Percentiles rank a stretch among this genome's conserved stretches.
Conservation (phyloP, 108 stramenopile species). For the Bacterosira constricta region DNA sequence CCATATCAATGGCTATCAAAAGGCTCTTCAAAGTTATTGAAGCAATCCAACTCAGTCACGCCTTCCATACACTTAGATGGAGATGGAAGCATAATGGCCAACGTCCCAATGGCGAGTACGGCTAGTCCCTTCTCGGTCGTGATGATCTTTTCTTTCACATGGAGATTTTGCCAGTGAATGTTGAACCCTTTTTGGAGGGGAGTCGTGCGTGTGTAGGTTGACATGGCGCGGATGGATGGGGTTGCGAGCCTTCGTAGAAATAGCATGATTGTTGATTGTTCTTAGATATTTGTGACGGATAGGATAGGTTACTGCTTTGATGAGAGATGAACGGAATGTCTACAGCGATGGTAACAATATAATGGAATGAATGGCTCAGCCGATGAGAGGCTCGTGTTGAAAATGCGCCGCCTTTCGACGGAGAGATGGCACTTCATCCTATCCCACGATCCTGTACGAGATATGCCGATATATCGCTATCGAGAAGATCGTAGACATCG, state of each 20-base stretch:
- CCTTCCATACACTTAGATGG: slow-evolving; percentile 4
- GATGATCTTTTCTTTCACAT: slow-evolving; percentile 32
- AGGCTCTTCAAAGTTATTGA: slow-evolving; percentile 29
- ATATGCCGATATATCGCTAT: too few species aligned
- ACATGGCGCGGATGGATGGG: not conserved
- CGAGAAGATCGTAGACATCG: too few species aligned
- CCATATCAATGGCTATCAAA: slow-evolving; percentile 39
- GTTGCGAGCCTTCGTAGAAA: not conserved
- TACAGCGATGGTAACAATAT: not conserved
- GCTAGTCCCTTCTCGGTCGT: slow-evolving; percentile 29
- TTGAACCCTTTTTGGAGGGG: slow-evolving; percentile 13
- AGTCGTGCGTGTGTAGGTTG: slow-evolving; percentile 6
- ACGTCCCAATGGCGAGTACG: slow-evolving; percentile 24
- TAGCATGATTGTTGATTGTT: not conserved
- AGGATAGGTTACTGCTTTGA: not conserved
- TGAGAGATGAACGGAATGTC: not conserved
- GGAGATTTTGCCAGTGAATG: slow-evolving; percentile 4
- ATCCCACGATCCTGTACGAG: too few species aligned
- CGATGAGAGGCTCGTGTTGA: too few species aligned
- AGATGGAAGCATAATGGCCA: slow-evolving; percentile 35
- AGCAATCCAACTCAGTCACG: slow-evolving; percentile 14
- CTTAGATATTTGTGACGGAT: not conserved
- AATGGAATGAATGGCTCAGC: too few species aligned
- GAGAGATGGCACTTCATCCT: too few species aligned
- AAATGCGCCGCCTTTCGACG: too few species aligned